Evolutionary conservation across 192 early-diverging fungal genomes (phyloP).

Genomic region (Coemansia sp.): DNA sequence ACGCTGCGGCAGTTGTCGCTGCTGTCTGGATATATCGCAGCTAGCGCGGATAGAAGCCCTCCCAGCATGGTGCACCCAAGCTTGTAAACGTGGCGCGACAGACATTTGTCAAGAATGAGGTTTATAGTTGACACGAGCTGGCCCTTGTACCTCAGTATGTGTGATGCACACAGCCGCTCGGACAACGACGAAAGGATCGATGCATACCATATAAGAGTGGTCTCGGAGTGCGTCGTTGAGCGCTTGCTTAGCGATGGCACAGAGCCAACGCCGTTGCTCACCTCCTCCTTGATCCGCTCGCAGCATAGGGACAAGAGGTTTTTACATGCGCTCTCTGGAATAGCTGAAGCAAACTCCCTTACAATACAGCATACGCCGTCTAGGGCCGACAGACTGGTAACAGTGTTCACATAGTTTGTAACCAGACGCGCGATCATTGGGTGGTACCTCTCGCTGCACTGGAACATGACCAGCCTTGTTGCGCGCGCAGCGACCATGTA

Average conservation of each 20-base stretch:
- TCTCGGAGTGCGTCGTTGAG: conserved; percentile 44
- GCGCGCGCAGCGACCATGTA: conserved; percentile 32
- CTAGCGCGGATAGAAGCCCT: neutral
- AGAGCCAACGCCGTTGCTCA: conserved; percentile 44
- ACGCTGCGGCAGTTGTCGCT: conserved; percentile 34
- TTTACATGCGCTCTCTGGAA: conserved; percentile 41
- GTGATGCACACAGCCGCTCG: conserved; percentile 23
- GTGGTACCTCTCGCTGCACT: conserved; percentile 50
- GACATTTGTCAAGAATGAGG: conserved; percentile 30
- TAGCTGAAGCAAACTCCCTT: conserved; percentile 33
- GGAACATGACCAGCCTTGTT: conserved; percentile 39
- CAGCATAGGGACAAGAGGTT: conserved; percentile 42
- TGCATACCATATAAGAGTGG: conserved; percentile 53
- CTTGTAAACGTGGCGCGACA: conserved; percentile 47
- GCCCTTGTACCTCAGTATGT: conserved; percentile 32
- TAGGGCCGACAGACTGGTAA: conserved; percentile 48
- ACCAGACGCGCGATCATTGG: conserved; percentile 54
- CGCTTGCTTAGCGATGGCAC: conserved; percentile 43
- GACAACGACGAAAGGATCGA: conserved; percentile 31
- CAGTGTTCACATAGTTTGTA: conserved; percentile 44
- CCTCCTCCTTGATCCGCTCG: conserved; percentile 44
- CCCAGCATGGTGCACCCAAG: conserved; percentile 21
- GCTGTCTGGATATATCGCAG: conserved; percentile 3
- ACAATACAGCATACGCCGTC: conserved; percentile 39
- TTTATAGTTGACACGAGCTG: conserved; percentile 20